A percentile compares a stretch with the other conserved stretches of the same genome.
These are phyloP conservation scores for Laguncularia racemosa DNA, from an alignment of 345 rosid species.

Conservation along the genomic window DNA sequence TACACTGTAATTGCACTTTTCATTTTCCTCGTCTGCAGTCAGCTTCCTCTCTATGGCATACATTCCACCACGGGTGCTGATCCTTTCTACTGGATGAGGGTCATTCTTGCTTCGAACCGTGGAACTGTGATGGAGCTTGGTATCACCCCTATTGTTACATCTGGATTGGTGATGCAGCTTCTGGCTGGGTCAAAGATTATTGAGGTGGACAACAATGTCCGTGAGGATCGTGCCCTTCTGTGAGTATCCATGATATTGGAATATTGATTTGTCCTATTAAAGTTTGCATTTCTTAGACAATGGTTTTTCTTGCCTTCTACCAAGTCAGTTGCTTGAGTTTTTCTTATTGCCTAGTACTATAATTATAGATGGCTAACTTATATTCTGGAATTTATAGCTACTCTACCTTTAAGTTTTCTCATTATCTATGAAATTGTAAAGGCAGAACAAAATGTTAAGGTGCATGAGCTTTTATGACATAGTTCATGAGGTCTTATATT, in stretches of 20 bases:
- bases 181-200: conserved; percentile 73
- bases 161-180: conserved; percentile 75
- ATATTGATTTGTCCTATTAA: background rate
- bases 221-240: conserved; percentile 75
- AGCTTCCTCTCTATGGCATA: conserved; percentile 68
- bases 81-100: conserved; percentile 81
- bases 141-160: conserved; percentile 71
- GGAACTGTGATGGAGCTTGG: conserved; percentile 89
- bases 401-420: no score
- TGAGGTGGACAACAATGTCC: conserved; percentile 71
- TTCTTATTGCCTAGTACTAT: no score
- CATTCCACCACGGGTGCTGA: conserved; percentile 72
- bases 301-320: no score
- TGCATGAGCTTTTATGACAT: no score
- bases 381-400: no score
- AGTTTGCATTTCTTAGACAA: no score
- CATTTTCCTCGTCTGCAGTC: conserved; percentile 72
- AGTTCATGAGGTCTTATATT: no score
- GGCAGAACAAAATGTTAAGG: no score
- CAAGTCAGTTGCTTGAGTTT: no score
- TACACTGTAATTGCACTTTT: conserved; percentile 72
- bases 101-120: conserved; percentile 66
- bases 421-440: no score
- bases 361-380: no score
- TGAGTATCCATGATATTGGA: conserved; percentile 18